Conservation (phyloP, 768 basidiomycete genomes). For the Galerina marginata region DNA sequence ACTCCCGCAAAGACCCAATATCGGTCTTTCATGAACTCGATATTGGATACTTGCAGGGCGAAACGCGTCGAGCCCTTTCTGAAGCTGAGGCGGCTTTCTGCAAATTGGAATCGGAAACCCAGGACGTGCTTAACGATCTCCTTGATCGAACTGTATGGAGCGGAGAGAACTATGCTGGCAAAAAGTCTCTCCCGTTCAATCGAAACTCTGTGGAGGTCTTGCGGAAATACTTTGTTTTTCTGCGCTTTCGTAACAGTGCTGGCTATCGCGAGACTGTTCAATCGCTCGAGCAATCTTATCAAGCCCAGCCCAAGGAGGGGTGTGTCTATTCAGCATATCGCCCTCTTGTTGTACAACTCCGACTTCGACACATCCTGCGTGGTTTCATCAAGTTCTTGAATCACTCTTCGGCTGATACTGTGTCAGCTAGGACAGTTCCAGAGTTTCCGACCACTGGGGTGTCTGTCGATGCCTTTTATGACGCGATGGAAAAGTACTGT, state of each 20-base stretch:
- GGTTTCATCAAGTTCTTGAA: slow-evolving; percentile 39
- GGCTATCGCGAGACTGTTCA: slow-evolving; percentile 48
- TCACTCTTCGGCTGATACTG: slow-evolving; percentile 23
- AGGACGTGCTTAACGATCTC: slow-evolving; percentile 42
- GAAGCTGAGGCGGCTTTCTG: slow-evolving; percentile 50
- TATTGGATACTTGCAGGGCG: slow-evolving; percentile 36
- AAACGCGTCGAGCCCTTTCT: slow-evolving; percentile 40
- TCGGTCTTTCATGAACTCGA: slow-evolving; percentile 52
- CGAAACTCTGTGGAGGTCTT: slow-evolving; percentile 40
- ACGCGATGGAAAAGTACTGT: slow-evolving; percentile 48
- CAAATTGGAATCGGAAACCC: slow-evolving; percentile 48
- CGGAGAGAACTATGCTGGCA: slow-evolving; percentile 22
- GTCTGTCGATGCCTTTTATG: slow-evolving; percentile 31
- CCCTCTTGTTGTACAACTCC: slow-evolving; percentile 35
- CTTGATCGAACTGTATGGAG: slow-evolving; percentile 36
- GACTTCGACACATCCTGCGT: slow-evolving; percentile 36
- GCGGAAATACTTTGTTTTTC: slow-evolving; percentile 56
- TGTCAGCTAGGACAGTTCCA: slow-evolving; percentile 13
- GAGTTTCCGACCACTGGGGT: slow-evolving; percentile 14
- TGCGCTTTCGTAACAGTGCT: slow-evolving; percentile 62
- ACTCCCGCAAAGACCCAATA: slow-evolving; percentile 33
- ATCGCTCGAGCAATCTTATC: slow-evolving; percentile 29
- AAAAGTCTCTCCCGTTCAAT: slow-evolving; percentile 34
- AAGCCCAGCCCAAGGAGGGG: slow-evolving; percentile 23
- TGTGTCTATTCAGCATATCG: slow-evolving; percentile 34